Evolutionary conservation across 1,139 yeast genomes (phyloP).

Genomic region (Hyphopichia buzzinii): DNA sequence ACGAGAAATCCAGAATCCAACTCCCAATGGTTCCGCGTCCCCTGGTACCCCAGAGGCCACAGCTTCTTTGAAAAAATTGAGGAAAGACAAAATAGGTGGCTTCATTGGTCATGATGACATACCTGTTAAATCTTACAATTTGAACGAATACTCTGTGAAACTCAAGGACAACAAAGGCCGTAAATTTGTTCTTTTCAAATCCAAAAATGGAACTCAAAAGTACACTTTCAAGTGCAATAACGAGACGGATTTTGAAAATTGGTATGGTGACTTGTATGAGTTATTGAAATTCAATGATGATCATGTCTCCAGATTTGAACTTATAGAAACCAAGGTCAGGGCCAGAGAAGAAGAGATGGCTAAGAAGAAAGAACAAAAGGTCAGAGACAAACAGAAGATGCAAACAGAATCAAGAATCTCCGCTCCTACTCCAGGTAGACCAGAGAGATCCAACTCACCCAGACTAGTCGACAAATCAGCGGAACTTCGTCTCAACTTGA

Average conservation of each 20-base stretch:
- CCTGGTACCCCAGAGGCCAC: constrained; percentile 7
- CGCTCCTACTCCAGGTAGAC: neutral
- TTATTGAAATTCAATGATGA: constrained; percentile 36
- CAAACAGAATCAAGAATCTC: neutral
- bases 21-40: constrained; percentile 4
- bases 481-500: constrained; percentile 29
- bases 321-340: constrained; percentile 29
- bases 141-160: constrained; percentile 36
- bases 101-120: constrained; percentile 41
- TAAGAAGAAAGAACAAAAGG: constrained; percentile 10
- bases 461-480: constrained; percentile 31
- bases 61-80: constrained; percentile 11
- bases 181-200: constrained; percentile 35
- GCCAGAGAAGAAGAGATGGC: constrained; percentile 15
- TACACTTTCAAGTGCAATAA: constrained; percentile 40
- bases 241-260: constrained; percentile 27
- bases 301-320: constrained; percentile 34
- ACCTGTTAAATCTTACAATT: constrained; percentile 43
- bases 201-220: constrained; percentile 28
- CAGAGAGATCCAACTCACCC: constrained; percentile 1
- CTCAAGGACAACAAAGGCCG: constrained; percentile 33
- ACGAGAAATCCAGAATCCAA: constrained; percentile 12
- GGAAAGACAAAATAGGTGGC: constrained; percentile 40
- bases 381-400: constrained; percentile 1
- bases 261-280: constrained; percentile 42